These are phyloP conservation scores for Boletus patriciae DNA, from an alignment of 768 basidiomycete species.

Conservation along the genomic window DNA sequence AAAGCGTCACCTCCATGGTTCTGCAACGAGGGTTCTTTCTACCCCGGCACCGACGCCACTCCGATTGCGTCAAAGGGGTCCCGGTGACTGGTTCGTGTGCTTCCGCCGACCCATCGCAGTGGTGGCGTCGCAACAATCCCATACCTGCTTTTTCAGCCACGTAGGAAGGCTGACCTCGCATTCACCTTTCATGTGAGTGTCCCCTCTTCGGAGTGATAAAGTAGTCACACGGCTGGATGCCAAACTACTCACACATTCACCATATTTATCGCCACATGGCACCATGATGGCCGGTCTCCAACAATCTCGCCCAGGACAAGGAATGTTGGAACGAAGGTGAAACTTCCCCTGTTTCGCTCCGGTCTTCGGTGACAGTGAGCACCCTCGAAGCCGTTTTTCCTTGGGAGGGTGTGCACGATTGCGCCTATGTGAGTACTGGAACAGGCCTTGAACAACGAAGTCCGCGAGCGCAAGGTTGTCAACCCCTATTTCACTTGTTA, in stretches of 20 bases:
- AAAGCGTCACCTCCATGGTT: slow-evolving; percentile 12
- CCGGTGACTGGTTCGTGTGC: slow-evolving; percentile 17
- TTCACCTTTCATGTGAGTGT: slow-evolving; percentile 40
- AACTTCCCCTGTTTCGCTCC: too few relatives aligned
- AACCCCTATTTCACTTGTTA: too few relatives aligned
- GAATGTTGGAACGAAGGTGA: not conserved
- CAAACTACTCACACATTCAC: not conserved
- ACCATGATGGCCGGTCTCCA: slow-evolving; percentile 14
- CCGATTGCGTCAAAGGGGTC: slow-evolving; percentile 10
- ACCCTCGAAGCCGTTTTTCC: too few relatives aligned
- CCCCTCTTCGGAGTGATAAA: slow-evolving; percentile 26
- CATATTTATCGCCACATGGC: slow-evolving; percentile 15
- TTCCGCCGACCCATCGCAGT: slow-evolving; percentile 45
- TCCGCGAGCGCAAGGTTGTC: too few relatives aligned
- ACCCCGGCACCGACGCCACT: slow-evolving; percentile 19
- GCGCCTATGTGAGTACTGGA: too few relatives aligned
- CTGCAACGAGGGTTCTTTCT: slow-evolving; percentile 25
- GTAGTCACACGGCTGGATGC: too few relatives aligned
- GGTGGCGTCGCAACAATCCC: slow-evolving; percentile 30
- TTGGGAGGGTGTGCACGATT: too few relatives aligned
- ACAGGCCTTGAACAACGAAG: too few relatives aligned
- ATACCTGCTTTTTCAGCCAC: slow-evolving; percentile 37
- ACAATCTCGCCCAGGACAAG: not conserved
- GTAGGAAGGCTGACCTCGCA: slow-evolving; percentile 38
- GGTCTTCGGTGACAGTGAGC: too few relatives aligned